Base-by-base conservation (phyloP, 225 moss, liverwort and hornwort species). In the Anthoceros angustus region DNA sequence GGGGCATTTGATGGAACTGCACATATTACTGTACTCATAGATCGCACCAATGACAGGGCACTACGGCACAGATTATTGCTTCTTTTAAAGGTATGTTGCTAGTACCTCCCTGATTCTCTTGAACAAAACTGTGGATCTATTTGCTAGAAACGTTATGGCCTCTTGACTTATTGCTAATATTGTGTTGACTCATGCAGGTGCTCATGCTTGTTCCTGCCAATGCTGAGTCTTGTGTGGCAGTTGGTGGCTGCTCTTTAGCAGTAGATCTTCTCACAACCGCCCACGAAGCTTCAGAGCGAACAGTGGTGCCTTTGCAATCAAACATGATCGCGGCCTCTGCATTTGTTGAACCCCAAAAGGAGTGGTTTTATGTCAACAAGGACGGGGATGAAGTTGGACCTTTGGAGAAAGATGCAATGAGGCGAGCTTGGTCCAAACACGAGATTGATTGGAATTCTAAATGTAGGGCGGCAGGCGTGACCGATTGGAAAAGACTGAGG, bases 231-330 rank as follows among this genome's bases (percentile, higher is more conserved):
- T 88, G 75, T 65, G 83, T 92, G 74, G 86, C 92, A 74, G 92
- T 92, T 71, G 92, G 92, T 71, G 92, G 92, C 42, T 92, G 92
- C 71, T 78, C 88, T 65, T 73, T 92, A 62, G 86, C 88, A 63
- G 92, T 92, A 71, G 92, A 92, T 80, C 79, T 92, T 63, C 88
- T 92, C 9, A 92, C 88, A 50, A 92, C 86, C 61, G 88, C 92
- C 66, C 92, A 92, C 75, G 92, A 92, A 78, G 88, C 92, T 8
- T 92, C 92, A 21, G 92, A 92, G 71, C 84, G 92, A 76, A 92
- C 92, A 42, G 88, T 83, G 61, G 83, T 92, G 62, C 92, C 92
- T 15, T 73, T 92, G 68, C 92, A 92, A 77, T 92, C 92, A 65
- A 92, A 92, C 69, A 78, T 92, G 67, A 86, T 92, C 70, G 92